Base-by-base conservation (phyloP, 129 eudicot species). In the Oenanthe sinensis region DNA sequence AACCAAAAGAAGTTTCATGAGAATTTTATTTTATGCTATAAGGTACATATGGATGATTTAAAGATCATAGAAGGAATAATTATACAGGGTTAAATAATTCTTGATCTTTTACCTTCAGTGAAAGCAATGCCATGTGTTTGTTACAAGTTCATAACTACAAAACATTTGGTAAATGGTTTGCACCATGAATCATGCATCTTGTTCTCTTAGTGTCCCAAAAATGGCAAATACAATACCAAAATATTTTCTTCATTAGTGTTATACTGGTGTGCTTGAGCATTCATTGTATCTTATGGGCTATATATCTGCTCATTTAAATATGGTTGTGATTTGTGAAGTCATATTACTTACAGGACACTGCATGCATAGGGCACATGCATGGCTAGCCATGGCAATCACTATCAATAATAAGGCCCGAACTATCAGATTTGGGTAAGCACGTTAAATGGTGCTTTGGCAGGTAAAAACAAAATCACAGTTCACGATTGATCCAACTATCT, bases 401-500 rank as follows among this genome's bases (percentile, higher is more conserved):
- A 11, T 78, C 80, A n/a, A 39, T 63, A 10, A 42, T 45, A 78
- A 78, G 67, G 60, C 75, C 62, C n/a, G 47, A 28, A 78, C 44
- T n/a, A n/a, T 30, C 60, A 42, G 24, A 74, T 43, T 74, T 74
- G 42, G 77, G 13, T 42, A 8, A 13, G 74, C 63, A 78, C 81
- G 49, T 70, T 70, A 13, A 79, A 20, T 68, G 16, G 17, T 9
- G 14, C 48, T 78, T 33, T 49, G 30, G 48, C 20, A 30, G 68
- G 79, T 17, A 28, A 74, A 47, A 74, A 47, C 60, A 74, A 47
- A 74, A 74, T 74, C 75, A 78, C 79, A 62, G 75, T 75, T 76
- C 69, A 75, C 75, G 71, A 81, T 49, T 76, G 77, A 63, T 63
- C 67, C 68, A 47, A 28, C 69, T 75, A 30, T 62, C 30, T 75